Percentiles rank a stretch among this genome's conserved stretches.
These are phyloP conservation scores for Quercus engelmannii DNA, from an alignment of 306 rosid species.

Conservation along the genomic window DNA sequence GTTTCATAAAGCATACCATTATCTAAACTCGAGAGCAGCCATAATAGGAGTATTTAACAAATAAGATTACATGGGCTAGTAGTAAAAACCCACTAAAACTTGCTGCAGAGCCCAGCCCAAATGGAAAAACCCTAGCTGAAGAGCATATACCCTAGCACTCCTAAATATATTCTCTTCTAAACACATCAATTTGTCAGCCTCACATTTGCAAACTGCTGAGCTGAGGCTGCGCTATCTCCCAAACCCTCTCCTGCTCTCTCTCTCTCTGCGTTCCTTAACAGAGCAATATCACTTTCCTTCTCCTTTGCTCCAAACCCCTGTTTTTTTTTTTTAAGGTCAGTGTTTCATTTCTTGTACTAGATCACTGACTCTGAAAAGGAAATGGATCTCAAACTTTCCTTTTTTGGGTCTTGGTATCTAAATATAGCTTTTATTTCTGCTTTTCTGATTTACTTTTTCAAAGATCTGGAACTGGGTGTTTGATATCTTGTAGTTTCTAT, in stretches of 20 bases:
- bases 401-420: not conserved
- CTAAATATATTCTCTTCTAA: not conserved
- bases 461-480: not conserved
- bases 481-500: not conserved
- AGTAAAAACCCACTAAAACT: not conserved
- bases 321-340: not conserved
- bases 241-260: not conserved
- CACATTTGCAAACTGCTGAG: slow-evolving; percentile 6
- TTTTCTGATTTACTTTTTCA: not conserved
- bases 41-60: too few relatives aligned
- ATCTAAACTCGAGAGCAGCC: too few relatives aligned
- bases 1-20: too few relatives aligned
- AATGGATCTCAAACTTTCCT: not conserved
- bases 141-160: slow-evolving; percentile 5
- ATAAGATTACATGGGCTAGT: too few relatives aligned
- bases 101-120: slow-evolving; percentile 23
- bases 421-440: not conserved
- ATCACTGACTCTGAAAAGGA: not conserved
- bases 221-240: not conserved
- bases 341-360: not conserved
- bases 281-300: not conserved
- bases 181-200: slow-evolving; percentile 7
- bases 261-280: not conserved
- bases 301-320: not conserved
- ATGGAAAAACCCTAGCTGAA: slow-evolving; percentile 27